Evolutionary conservation across 2,329 filamentous ascomycete species (phyloP), one percentile per base, ranked within the genome.

Genomic region (Dactylellina leptospora): DNA sequence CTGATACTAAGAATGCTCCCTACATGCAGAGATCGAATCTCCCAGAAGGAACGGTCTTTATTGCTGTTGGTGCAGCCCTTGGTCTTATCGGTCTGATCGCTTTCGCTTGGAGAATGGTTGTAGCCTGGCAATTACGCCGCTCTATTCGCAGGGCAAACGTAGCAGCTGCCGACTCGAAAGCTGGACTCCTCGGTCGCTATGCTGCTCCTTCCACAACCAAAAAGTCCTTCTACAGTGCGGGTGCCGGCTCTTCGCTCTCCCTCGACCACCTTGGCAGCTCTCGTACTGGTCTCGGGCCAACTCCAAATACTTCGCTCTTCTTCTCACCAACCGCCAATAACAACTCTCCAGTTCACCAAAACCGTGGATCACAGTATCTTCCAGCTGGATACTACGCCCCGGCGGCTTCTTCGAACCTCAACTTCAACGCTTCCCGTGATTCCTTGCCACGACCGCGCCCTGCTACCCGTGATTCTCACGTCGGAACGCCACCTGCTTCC

Each of bases 11-110:
- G 38, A 86, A 89, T 77, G 95, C 95, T 3, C 92, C 93, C 13
- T 99, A 91, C 79, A 96, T 97, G 91, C 89, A 93, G 78, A 88
- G 89, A 77, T 96, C 92, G 0, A 88, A 82, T 58, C 84, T 93
- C 9, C 95, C 95, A 1, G 90, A 97, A 77, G 95, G 95, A 60
- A 97, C 93, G 2, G 90, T 99, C 69, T 99, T 99, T 82, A 99
- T 99, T 77, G 90, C 88, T 20, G 95, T 97, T 0, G 95, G 95
- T 47, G 90, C 92, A 23, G 89, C 92, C 25, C 85, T 99, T 4
- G 95, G 91, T 13, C 89, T 92, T 75, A 86, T 97, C 74, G 91
- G 88, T 9, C 82, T 92, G 6, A 88, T 87, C n/a, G 86, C 97
- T 45, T 84, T 99, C 10, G 84, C 90, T 66, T 99, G 95, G 95